A percentile compares a stretch with the other conserved stretches of the same genome.
Evolutionary conservation across 2,329 filamentous ascomycete species (phyloP).

Genomic region (Penicillium brasilianum): DNA sequence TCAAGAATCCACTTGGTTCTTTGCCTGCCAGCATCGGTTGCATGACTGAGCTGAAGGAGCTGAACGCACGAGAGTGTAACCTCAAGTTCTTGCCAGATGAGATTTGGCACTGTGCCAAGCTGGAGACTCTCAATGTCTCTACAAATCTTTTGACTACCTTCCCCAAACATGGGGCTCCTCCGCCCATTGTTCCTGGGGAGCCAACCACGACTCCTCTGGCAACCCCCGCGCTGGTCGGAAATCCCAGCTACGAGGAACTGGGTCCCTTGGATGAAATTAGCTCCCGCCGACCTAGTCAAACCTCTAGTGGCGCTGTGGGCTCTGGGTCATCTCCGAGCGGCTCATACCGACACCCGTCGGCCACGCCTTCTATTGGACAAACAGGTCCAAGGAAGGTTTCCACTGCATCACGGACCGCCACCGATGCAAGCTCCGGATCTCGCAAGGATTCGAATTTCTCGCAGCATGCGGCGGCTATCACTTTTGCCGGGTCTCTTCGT

Average conservation of each 20-base stretch:
- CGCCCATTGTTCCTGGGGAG: slow-evolving; percentile 66
- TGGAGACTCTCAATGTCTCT: slow-evolving; percentile 92
- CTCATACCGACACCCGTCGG: slow-evolving; percentile 73
- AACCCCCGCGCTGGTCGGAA: slow-evolving; percentile 60
- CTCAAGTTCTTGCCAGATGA: slow-evolving; percentile 85
- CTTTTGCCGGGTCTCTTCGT: slow-evolving; percentile 83
- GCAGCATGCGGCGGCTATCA: slow-evolving; percentile 75
- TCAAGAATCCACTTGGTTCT: slow-evolving; percentile 84
- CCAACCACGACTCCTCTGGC: slow-evolving; percentile 50
- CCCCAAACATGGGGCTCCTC: slow-evolving; percentile 75
- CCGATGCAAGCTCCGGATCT: slow-evolving; percentile 62
- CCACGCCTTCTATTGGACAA: slow-evolving; percentile 74
- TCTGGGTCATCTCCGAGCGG: slow-evolving; percentile 73
- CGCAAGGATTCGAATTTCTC: slow-evolving; percentile 91
- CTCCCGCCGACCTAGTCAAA: slow-evolving; percentile 79
- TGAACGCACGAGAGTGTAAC: slow-evolving; percentile 94
- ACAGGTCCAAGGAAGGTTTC: slow-evolving; percentile 85
- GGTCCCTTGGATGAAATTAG: slow-evolving; percentile 67
- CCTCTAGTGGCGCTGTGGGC: slow-evolving; percentile 75
- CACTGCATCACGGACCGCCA: slow-evolving; percentile 71
- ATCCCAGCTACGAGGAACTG: slow-evolving; percentile 79
- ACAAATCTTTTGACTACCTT: slow-evolving; percentile 92
- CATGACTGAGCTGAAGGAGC: slow-evolving; percentile 77
- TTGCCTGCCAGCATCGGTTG: slow-evolving; percentile 88
- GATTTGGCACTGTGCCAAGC: slow-evolving; percentile 90